These are phyloP conservation scores for Leishmania amazonensis DNA, from an alignment of 208 protist genomes.

Conservation along the genomic window DNA sequence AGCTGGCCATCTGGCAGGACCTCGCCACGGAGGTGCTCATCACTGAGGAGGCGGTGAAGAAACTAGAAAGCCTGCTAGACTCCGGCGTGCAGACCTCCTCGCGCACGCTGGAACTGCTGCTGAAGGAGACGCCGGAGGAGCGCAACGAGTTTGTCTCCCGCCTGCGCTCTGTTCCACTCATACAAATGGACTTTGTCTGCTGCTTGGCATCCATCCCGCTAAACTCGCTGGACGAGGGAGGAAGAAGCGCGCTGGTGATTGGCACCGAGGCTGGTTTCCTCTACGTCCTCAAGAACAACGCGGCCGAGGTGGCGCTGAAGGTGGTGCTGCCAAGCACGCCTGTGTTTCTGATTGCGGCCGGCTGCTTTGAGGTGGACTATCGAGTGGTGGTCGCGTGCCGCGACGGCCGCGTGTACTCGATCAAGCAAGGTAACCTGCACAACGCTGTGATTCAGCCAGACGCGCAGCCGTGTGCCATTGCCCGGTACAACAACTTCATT, in stretches of 20 bases:
- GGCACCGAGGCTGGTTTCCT: conserved; percentile 90
- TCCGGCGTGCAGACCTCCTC: conserved; percentile 62
- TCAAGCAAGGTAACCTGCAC: conserved; percentile 89
- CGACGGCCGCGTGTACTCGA: conserved; percentile 91
- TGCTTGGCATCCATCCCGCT: conserved; percentile 87
- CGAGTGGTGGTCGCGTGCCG: conserved; percentile 93
- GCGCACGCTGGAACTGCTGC: conserved; percentile 81
- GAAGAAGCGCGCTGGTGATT: conserved; percentile 80
- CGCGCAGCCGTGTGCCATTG: conserved; percentile 79
- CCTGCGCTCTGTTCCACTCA: conserved; percentile 47
- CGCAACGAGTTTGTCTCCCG: conserved; percentile 47
- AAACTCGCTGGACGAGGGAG: conserved; percentile 58
- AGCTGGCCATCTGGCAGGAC: conserved; percentile 67
- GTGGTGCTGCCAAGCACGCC: conserved; percentile 77
- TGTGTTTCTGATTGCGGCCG: conserved; percentile 70
- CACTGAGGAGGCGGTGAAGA: conserved; percentile 39
- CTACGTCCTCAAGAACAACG: conserved; percentile 78
- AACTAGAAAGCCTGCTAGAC: conserved; percentile 53
- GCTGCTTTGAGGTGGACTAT: conserved; percentile 87
- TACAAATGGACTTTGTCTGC: conserved; percentile 77
- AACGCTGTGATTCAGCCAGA: conserved; percentile 90
- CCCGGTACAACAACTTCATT: conserved; percentile 84
- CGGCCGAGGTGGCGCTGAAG: conserved; percentile 46
- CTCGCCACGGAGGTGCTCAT: conserved; percentile 34
- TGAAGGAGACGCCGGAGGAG: conserved; percentile 55